Evolutionary conservation across 345 rosid species (phyloP), one percentile per base, ranked within the genome.

Genomic region (Garcia nutans): DNA sequence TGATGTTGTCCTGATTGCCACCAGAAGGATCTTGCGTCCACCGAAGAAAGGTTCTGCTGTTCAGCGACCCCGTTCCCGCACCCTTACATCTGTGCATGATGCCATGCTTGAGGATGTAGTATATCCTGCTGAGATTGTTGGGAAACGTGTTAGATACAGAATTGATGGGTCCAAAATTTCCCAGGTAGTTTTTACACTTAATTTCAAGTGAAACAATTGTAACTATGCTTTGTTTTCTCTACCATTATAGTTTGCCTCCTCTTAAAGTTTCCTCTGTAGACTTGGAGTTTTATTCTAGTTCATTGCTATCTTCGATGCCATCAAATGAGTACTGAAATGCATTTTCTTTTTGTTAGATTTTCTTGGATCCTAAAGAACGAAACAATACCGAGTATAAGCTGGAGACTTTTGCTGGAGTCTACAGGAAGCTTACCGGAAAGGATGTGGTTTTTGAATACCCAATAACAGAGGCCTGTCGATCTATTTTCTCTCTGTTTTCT

Each of bases 41-140:
- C 98, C 98, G 3, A 93, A 93, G 93, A 93, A 90, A 74, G 98
- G 97, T 55, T 91, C 98, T 70, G 98, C 98, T 74, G 97, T 64
- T 76, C 93, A 88, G 86, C 76, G 97, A 59, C 98, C 98, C 57
- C 92, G 97, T 54, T 68, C 85, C 77, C 90, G 98, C 72, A 93
- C 95, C 60, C 87, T 93, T 6, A 93, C 98, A 31, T 81, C 88
- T 10, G 97, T 93, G 41, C 97, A 93, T 8, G 98, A 90, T 67
- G 93, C 93, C 22, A 82, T 89, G 76, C 96, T 93, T 8, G 94
- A 93, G 79, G 98, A 92, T 84, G 87, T 90, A 0, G 98, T 91
- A 10, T 85, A 83, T 73, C 98, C 97, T 45, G 96, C 98, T 55
- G 97, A 93, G 89, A 93, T 93, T 83, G 98, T 93, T 61, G 98